Evolutionary conservation across 116 monocot genomes (phyloP), one percentile per base, ranked within the genome.

Genomic region (Phalaenopsis hybrid): DNA sequence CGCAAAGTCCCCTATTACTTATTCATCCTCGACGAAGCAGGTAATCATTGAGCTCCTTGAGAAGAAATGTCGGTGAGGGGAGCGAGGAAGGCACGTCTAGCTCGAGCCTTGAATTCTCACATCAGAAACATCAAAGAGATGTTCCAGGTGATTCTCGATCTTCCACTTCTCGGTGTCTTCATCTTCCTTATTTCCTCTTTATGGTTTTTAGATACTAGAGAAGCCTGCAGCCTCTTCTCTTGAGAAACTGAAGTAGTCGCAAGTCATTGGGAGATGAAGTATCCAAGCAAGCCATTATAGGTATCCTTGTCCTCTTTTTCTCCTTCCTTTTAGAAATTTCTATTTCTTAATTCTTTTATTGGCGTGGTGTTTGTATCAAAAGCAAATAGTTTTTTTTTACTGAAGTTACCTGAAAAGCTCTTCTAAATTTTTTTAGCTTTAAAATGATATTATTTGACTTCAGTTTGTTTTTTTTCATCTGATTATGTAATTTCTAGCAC

Each of bases 201-300:
- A 33, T 33, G 34, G 44, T 63, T 50, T 48, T 84, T 33, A 96
- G 94, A 86, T 94, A 79, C 79, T 96, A 25, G 96, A 90, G 15
- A 51, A 67, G 33, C 79, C 88, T 0, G 90, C 88, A 0, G 76
- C 63, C 45, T 82, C 88, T n/a, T 81, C 86, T 41, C 79, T 90
- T 3, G 90, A 88, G 23, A 94, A 91, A 87, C 86, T 85, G 85
- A 89, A 89, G 21, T 94, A 94, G 94, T 83, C 89, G 6, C 81
- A 91, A 74, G 94, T 93, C 72, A 81, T 77, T 89, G 31, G 92
- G 88, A 1, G 90, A 92, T 10, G 87, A 91, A n/a, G 72, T 96
- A 75, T 94, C 92, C 52, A 96, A 92, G 77, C 89, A 93, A 81
- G 96, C 96, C 5, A 96, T 94, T 2, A 81, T 87, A 3, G 84